These are phyloP conservation scores for Clausena lansium DNA, from an alignment of 345 rosid genomes.

Conservation along the genomic window DNA sequence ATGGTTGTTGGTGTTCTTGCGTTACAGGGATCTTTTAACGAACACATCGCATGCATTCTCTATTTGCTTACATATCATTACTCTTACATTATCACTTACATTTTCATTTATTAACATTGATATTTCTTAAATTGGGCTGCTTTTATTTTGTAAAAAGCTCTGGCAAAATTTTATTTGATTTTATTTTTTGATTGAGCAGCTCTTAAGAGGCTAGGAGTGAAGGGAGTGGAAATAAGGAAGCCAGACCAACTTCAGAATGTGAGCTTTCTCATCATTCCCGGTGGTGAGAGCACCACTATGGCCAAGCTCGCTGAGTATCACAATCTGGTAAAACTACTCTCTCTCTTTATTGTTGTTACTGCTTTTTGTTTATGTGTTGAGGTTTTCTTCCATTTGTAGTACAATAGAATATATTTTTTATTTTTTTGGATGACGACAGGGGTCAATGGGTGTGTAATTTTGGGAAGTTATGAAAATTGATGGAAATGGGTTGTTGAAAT, in stretches of 20 bases:
- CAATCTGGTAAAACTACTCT: slow-evolving; percentile 51
- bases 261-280: slow-evolving; percentile 87
- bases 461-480: background rate
- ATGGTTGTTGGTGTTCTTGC: slow-evolving; percentile 97
- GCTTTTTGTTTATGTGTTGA: background rate
- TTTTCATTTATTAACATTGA: background rate
- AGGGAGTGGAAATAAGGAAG: slow-evolving; percentile 84
- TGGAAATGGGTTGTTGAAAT: slow-evolving; percentile 4
- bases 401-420: background rate
- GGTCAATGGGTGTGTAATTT: background rate
- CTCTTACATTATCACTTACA: background rate
- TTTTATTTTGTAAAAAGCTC: background rate
- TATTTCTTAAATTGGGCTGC: background rate
- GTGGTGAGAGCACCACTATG: slow-evolving; percentile 99
- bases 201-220: slow-evolving; percentile 77
- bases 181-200: slow-evolving; percentile 27
- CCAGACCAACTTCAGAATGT: slow-evolving; percentile 74
- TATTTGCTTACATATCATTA: background rate
- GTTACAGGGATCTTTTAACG: slow-evolving; percentile 97
- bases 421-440: background rate
- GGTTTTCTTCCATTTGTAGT: background rate
- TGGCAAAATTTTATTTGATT: background rate
- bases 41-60: slow-evolving; percentile 72
- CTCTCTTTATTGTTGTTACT: background rate
- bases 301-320: slow-evolving; percentile 93